A percentile compares a stretch with the other conserved stretches of the same genome.
phyloP scores from a whole-genome alignment of 2,329 filamentous ascomycete species.

The Botryotinia narcissicola region DNA sequence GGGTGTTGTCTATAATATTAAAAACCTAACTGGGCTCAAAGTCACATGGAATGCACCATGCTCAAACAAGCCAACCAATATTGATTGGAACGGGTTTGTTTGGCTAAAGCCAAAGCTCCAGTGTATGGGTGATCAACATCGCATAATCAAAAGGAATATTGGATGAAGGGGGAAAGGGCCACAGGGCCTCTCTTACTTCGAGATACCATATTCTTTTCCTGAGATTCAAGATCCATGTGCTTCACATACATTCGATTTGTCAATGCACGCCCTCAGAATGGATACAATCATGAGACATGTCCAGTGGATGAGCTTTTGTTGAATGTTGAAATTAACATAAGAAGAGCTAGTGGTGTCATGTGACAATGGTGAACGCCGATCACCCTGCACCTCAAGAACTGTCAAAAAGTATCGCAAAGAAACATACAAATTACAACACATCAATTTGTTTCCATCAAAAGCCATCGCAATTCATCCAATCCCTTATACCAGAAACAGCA shows the following conservation, averaged over 20 bases:
- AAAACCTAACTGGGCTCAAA: background rate
- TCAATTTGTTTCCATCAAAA: background rate
- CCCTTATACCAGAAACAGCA: background rate
- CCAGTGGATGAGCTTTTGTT: background rate
- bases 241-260: rapidly evolving
- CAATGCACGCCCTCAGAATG: background rate
- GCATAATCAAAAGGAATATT: background rate
- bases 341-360: background rate
- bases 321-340: background rate
- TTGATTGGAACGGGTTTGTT: background rate
- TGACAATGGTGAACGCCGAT: background rate
- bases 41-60: background rate
- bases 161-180: background rate
- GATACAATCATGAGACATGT: background rate
- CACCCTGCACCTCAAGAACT: background rate
- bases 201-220: too few species aligned
- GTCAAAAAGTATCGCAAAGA: background rate
- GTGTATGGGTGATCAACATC: background rate
- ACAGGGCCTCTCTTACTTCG: background rate
- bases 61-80: background rate
- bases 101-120: background rate
- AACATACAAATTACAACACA: background rate
- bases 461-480: background rate
- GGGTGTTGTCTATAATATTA: background rate
- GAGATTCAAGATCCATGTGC: too few species aligned